Conservation (phyloP, 2,329 filamentous ascomycete species). For the Akanthomyces uredinophilus region DNA sequence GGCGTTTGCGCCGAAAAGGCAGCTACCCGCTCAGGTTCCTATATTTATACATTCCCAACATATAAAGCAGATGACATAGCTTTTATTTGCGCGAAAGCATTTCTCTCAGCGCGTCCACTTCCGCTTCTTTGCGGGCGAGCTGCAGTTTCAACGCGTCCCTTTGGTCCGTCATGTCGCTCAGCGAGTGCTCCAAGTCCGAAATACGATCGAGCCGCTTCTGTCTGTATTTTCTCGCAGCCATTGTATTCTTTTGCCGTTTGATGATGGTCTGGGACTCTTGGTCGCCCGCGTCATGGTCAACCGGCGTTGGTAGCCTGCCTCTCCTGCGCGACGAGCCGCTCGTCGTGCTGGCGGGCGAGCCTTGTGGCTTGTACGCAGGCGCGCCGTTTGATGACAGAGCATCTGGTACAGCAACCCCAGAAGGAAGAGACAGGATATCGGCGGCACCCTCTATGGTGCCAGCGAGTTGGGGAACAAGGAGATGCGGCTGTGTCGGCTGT, state of each 20-base stretch:
- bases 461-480: slow-evolving; percentile 8
- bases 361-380: slow-evolving; percentile 12
- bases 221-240: slow-evolving; percentile 66
- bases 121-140: slow-evolving; percentile 60
- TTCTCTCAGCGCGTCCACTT: slow-evolving; percentile 55
- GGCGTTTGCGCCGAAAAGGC: not conserved
- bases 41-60: not conserved
- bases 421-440: slow-evolving; percentile 1
- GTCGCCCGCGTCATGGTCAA: slow-evolving; percentile 21
- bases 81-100: slow-evolving; percentile 34
- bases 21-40: not conserved
- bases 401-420: not conserved
- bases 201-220: slow-evolving; percentile 66
- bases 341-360: slow-evolving; percentile 3
- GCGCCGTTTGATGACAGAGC: not conserved
- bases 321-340: slow-evolving; percentile 3
- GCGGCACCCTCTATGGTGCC: slow-evolving; percentile 4
- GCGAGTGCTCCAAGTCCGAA: slow-evolving; percentile 52
- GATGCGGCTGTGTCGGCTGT: slow-evolving; percentile 7
- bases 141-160: slow-evolving; percentile 58
- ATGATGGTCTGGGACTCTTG: slow-evolving; percentile 26
- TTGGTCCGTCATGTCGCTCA: slow-evolving; percentile 55
- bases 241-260: slow-evolving; percentile 64
- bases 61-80: not conserved
- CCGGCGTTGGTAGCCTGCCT: slow-evolving; percentile 10